Evolutionary conservation across 441 rosid species (phyloP), one percentile per base, ranked within the genome.

Genomic region (Jatropha podagrica): DNA sequence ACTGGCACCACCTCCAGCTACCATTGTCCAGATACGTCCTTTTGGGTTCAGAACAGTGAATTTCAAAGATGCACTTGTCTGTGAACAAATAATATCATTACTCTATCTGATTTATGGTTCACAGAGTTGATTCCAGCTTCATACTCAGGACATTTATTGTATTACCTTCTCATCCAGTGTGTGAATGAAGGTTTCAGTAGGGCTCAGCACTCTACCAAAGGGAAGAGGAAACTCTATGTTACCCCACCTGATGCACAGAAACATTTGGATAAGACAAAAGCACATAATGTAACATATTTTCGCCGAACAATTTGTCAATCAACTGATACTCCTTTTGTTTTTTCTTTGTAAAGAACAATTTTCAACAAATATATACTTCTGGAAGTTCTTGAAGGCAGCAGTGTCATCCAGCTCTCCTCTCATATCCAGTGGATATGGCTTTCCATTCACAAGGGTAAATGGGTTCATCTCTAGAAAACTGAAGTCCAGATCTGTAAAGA

Each of bases 11-110:
- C 97, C 98, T 77, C 98, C 98, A 71, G 97, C 98, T 32, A 94
- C 98, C 97, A 92, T 94, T 5, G 97, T 94, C 98, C 98, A 94
- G 73, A 92, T 92, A 56, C 95, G 92, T 67, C 98, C 97, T 83
- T 91, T 91, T 37, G 92, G 89, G 77, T 94, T 94, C 89, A 94
- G 78, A 78, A 94, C 93, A 42, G 97, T 94, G 81, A 95, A 95
- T 78, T 92, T 92, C 83, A 95, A 82, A 74, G 98, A 95, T 61
- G 97, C 89, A 81, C 97, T 95, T 52, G 98, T 95, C 97, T 95
- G 82, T 48, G 54, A 70, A 80, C 63, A 59, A 77, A 76, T 46
- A 68, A 65, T 12, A 48, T 64, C 56, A 55, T 86, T 41, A 84
- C 62, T 56, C 54, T 65, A 62, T 44, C n/a, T 26, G 15, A 11